phyloP scores from a whole-genome alignment of 2,329 filamentous ascomycete genomes.

The Aspergillus sp. region DNA sequence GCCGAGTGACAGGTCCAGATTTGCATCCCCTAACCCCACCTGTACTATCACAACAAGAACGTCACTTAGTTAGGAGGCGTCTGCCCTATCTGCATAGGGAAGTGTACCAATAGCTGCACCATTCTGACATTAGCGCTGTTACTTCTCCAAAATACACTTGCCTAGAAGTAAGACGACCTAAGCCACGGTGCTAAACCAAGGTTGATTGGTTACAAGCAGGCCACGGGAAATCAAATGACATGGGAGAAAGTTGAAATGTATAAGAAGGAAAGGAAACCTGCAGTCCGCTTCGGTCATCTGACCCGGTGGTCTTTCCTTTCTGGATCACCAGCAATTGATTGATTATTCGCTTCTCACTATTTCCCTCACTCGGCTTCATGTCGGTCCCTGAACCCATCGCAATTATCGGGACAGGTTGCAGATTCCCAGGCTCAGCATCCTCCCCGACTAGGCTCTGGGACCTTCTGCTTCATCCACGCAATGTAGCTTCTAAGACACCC shows the following conservation, averaged over 20 bases:
- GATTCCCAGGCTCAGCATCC: slow-evolving; percentile 28
- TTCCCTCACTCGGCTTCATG: not conserved
- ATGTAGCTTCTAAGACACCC: slow-evolving; percentile 26
- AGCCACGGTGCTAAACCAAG: not conserved
- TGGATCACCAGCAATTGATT: not conserved
- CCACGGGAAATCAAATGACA: not conserved
- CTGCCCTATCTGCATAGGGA: not conserved
- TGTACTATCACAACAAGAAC: not conserved
- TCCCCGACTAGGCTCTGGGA: slow-evolving; percentile 30
- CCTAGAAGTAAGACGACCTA: not conserved
- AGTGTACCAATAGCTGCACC: not conserved
- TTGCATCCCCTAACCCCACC: not conserved
- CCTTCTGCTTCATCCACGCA: slow-evolving; percentile 25
- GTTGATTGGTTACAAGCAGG: not conserved
- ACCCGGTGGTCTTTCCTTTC: not conserved
- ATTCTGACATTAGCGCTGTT: not conserved
- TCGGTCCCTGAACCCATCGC: slow-evolving; percentile 26
- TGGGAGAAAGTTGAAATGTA: not conserved
- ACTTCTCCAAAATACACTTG: not conserved
- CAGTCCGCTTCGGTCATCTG: not conserved
- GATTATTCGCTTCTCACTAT: not conserved
- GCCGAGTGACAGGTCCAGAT: not conserved
- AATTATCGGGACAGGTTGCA: slow-evolving; percentile 30
- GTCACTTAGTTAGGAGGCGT: not conserved
- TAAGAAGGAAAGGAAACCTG: not conserved